These are phyloP conservation scores for Globisporangium abappressorium DNA, from an alignment of 352 stramenopile species.

Conservation along the genomic window DNA sequence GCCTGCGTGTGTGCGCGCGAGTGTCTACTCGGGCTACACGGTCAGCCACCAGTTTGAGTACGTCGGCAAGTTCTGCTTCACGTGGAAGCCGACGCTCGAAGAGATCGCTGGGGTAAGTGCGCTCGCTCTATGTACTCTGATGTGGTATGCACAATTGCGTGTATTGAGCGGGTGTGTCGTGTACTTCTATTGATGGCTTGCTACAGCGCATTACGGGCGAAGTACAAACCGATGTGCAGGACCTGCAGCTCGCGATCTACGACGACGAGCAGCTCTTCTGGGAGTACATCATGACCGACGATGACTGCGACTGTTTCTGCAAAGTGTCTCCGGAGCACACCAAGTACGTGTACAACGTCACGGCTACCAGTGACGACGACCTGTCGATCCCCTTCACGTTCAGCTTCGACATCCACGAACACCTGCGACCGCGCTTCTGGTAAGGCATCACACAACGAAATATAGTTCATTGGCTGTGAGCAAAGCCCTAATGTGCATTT, in stretches of 20 bases:
- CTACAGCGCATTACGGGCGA: conserved; percentile 49
- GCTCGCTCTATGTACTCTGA: background rate
- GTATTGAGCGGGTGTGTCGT: background rate
- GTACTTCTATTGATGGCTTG: background rate
- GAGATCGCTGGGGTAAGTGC: conserved; percentile 51
- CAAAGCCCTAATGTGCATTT: background rate
- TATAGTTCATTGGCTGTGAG: background rate
- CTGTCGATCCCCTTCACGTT: conserved; percentile 55
- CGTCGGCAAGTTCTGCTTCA: conserved; percentile 84
- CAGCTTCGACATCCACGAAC: conserved; percentile 58
- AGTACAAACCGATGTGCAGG: conserved; percentile 59
- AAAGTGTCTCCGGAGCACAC: conserved; percentile 67
- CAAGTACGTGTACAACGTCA: conserved; percentile 72
- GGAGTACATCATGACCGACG: conserved; percentile 69
- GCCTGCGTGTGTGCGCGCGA: conserved; percentile 21
- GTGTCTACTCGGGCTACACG: conserved; percentile 56
- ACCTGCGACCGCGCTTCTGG: conserved; percentile 68
- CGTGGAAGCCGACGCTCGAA: conserved; percentile 49
- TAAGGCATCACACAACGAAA: conserved; percentile 7
- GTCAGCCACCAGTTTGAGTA: conserved; percentile 73
- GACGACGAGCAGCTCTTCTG: conserved; percentile 79
- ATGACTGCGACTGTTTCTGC: conserved; percentile 61
- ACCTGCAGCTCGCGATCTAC: conserved; percentile 73
- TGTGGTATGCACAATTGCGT: background rate
- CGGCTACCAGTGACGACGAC: conserved; percentile 27